A percentile compares a stretch with the other conserved stretches of the same genome.
phyloP scores from a whole-genome alignment of 2,329 filamentous ascomycete species.

The Epichloe sp. region DNA sequence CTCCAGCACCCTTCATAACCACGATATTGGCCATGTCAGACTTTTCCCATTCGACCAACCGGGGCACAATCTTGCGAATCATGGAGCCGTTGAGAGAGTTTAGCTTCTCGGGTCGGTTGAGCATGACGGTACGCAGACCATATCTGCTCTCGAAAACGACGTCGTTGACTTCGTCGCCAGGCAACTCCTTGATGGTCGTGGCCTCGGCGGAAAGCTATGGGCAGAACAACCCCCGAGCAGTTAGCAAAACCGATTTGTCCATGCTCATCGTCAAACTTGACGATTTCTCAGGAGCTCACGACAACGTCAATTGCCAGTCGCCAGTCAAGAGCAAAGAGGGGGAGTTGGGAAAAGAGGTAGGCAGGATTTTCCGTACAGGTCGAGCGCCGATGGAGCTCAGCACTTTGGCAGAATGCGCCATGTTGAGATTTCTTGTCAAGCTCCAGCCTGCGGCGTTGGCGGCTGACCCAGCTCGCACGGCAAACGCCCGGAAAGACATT shows the following conservation, averaged over 20 bases:
- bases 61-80: slow-evolving; percentile 84
- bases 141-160: slow-evolving; percentile 84
- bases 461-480: slow-evolving; percentile 39
- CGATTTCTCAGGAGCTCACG: too few relatives aligned
- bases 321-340: too few relatives aligned
- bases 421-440: slow-evolving; percentile 34
- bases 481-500: slow-evolving; percentile 46
- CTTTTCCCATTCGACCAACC: slow-evolving; percentile 86
- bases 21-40: slow-evolving; percentile 89
- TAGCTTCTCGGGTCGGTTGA: slow-evolving; percentile 84
- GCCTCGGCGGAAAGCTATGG: slow-evolving; percentile 23
- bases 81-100: slow-evolving; percentile 92
- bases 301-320: too few relatives aligned
- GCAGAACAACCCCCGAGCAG: not conserved
- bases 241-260: not conserved
- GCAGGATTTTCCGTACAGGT: slow-evolving; percentile 11
- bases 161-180: slow-evolving; percentile 69
- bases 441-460: slow-evolving; percentile 30
- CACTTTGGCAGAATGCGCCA: slow-evolving; percentile 74
- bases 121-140: slow-evolving; percentile 80
- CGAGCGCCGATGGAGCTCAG: slow-evolving; percentile 36
- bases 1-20: slow-evolving; percentile 79
- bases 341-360: too few relatives aligned
- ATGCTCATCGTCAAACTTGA: too few relatives aligned
- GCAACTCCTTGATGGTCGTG: slow-evolving; percentile 37